Conservation (phyloP, 495 filamentous ascomycete genomes). For the Bombardia bombarda region DNA sequence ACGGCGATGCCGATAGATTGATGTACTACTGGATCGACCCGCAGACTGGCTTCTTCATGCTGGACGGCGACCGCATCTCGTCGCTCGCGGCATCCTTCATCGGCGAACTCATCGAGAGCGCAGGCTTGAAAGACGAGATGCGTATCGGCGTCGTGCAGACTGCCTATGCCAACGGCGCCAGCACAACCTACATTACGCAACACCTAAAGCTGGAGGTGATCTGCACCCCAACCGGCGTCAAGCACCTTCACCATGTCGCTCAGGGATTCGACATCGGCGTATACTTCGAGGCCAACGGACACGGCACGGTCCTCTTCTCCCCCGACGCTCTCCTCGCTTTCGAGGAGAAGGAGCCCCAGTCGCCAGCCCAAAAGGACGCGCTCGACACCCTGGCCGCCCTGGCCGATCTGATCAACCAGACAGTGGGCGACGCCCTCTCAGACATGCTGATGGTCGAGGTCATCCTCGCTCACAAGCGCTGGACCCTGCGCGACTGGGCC, state of each 20-base stretch:
- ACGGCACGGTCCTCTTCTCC: constrained; percentile 94
- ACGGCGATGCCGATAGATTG: constrained; percentile 91
- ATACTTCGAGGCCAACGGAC: constrained; percentile 98
- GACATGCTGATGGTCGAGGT: constrained; percentile 95
- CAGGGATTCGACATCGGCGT: constrained; percentile 87
- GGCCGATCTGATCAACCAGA: constrained; percentile 90
- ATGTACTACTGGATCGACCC: constrained; percentile 91
- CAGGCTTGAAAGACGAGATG: constrained; percentile 69
- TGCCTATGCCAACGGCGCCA: constrained; percentile 95
- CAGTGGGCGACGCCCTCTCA: constrained; percentile 90
- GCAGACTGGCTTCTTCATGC: constrained; percentile 73
- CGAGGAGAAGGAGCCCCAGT: constrained; percentile 70
- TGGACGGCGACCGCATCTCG: constrained; percentile 95
- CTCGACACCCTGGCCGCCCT: constrained; percentile 75
- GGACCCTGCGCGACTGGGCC: constrained; percentile 86
- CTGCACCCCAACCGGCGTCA: constrained; percentile 93
- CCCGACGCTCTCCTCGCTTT: constrained; percentile 69
- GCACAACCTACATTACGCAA: constrained; percentile 82
- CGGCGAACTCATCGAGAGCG: constrained; percentile 71
- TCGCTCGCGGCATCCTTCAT: constrained; percentile 92
- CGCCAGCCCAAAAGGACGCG: constrained; percentile 79
- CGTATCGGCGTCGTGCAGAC: constrained; percentile 94
- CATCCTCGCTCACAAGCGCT: constrained; percentile 90
- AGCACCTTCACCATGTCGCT: constrained; percentile 93
- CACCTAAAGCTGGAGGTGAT: constrained; percentile 82